Evolutionary conservation across 768 basidiomycete species (phyloP), one percentile per base, ranked within the genome.

Genomic region (Piloderma croceum): DNA sequence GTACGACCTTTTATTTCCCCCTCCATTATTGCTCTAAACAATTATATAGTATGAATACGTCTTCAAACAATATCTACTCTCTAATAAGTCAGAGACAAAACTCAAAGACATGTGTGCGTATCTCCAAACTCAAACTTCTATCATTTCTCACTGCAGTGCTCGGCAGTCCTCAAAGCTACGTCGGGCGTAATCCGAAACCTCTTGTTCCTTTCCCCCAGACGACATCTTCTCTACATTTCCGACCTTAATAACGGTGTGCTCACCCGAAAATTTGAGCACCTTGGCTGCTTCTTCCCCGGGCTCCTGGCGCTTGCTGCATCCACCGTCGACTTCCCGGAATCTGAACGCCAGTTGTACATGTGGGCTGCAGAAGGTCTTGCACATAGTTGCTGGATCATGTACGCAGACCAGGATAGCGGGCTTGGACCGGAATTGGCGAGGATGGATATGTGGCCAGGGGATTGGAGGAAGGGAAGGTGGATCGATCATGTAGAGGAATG

Each of bases 11-110:
- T n/a, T n/a, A n/a, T n/a, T n/a, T n/a, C n/a, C n/a, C n/a, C n/a
- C n/a, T n/a, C n/a, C n/a, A n/a, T n/a, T n/a, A n/a, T n/a, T n/a
- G n/a, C n/a, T n/a, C n/a, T n/a, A n/a, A n/a, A n/a, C n/a, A n/a
- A n/a, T n/a, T n/a, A n/a, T n/a, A n/a, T n/a, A n/a, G n/a, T 78
- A 83, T 48, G 81, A 83, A 54, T 83, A 83, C 51, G 59, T 82
- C 4, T 67, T 83, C 25, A 83, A 83, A 48, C 76, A 78, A 48
- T 83, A 72, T 51, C 65, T 83, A 10, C 58, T 79, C 11, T 71
- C 65, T 1, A 70, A 66, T 3, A 51, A 60, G 41, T 59, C 59
- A 2, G 80, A 82, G 44, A 53, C 50, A n/a, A 61, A 63, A 38
- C 65, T 66, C 2, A 60, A 61, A 24, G 67, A 69, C n/a, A 69